A percentile compares a stretch with the other conserved stretches of the same genome.
phyloP scores from a whole-genome alignment of 1,139 yeast species.

The Wickerhamomyces sp. region DNA sequence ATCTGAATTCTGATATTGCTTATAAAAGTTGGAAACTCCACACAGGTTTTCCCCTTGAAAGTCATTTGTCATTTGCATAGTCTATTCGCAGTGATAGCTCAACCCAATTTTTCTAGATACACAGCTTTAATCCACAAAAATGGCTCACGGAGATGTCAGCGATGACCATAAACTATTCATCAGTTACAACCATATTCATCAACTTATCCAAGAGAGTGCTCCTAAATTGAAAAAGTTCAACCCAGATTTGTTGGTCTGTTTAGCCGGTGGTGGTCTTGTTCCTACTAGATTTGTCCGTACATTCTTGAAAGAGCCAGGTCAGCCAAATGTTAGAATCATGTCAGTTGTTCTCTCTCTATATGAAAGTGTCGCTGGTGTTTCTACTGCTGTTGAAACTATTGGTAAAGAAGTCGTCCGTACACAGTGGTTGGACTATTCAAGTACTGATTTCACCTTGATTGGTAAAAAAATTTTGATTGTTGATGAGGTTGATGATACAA shows the following conservation, averaged over 20 bases:
- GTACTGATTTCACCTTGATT: slow-evolving; percentile 55
- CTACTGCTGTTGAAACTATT: slow-evolving; percentile 53
- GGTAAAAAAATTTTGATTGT: slow-evolving; percentile 82
- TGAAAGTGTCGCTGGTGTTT: slow-evolving; percentile 68
- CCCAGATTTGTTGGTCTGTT: slow-evolving; percentile 87
- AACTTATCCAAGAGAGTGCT: slow-evolving; percentile 85
- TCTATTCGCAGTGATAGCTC: no score
- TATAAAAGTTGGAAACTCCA: neutral
- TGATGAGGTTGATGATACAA: slow-evolving; percentile 93
- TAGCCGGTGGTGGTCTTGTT: slow-evolving; percentile 91
- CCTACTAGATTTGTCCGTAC: slow-evolving; percentile 95
- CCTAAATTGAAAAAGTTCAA: slow-evolving; percentile 56
- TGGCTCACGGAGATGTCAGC: slow-evolving; percentile 15
- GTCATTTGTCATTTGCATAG: no score
- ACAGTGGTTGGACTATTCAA: slow-evolving; percentile 87
- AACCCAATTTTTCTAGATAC: neutral
- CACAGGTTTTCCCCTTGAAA: neutral
- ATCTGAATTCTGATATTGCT: neutral
- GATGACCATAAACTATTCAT: slow-evolving; percentile 59
- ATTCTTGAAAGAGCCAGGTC: slow-evolving; percentile 79
- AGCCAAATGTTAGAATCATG: slow-evolving; percentile 87
- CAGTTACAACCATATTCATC: slow-evolving; percentile 89
- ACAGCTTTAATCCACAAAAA: slow-evolving; percentile 2
- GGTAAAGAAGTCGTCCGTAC: slow-evolving; percentile 90
- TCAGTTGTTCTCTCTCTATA: slow-evolving; percentile 89